Conservation (phyloP, 129 eudicot genomes). For the Ambrosia trifida region DNA sequence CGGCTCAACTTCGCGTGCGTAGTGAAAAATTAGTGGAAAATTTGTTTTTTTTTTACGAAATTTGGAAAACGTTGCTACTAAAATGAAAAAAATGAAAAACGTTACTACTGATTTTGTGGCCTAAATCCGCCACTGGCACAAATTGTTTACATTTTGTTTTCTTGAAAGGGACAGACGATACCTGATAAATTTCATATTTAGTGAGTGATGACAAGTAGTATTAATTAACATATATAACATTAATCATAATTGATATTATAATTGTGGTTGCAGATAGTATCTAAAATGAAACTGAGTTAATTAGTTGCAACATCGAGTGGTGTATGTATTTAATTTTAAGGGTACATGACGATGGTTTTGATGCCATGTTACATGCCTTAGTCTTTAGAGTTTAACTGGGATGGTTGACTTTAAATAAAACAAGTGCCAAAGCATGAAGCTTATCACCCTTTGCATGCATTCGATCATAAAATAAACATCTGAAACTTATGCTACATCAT, state of each 20-base stretch:
- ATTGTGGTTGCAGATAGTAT: slow-evolving; percentile 9
- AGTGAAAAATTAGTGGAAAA: too few relatives aligned
- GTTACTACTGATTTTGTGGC: too few relatives aligned
- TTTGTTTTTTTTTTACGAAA: too few relatives aligned
- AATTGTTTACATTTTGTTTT: not conserved
- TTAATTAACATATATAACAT: not conserved
- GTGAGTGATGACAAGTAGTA: not conserved
- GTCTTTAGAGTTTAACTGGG: not conserved
- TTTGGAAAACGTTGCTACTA: too few relatives aligned
- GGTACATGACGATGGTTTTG: slow-evolving; percentile 23
- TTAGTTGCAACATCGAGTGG: slow-evolving; percentile 3
- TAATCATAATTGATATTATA: not conserved
- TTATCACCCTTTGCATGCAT: slow-evolving; percentile 25
- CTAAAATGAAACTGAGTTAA: slow-evolving; percentile 12
- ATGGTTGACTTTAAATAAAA: slow-evolving; percentile 31
- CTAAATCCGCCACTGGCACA: too few relatives aligned
- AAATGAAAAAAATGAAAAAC: too few relatives aligned
- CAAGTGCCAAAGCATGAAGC: slow-evolving; percentile 38
- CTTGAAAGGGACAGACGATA: not conserved
- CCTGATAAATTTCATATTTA: too few relatives aligned
- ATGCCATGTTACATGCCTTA: slow-evolving; percentile 38
- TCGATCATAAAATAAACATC: slow-evolving; percentile 4
- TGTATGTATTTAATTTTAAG: not conserved
- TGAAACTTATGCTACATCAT: slow-evolving; percentile 1
- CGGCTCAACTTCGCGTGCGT: too few relatives aligned